Evolutionary conservation across 176 grass and related monocot species (phyloP).

Genomic region (Carex scoparia): DNA sequence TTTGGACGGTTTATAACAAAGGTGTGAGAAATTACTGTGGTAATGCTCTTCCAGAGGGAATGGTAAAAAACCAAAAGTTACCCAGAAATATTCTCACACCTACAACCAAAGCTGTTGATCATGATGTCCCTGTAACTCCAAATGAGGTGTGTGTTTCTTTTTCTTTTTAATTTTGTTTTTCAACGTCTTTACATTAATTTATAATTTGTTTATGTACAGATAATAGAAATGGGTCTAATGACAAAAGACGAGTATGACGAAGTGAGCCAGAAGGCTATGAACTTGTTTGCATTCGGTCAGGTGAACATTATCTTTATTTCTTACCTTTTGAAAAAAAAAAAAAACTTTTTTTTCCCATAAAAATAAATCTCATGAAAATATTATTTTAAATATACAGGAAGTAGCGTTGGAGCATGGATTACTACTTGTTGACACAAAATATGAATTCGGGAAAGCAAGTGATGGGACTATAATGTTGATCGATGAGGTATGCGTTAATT

Average conservation of each 20-base stretch:
- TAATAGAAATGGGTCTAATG: conserved; percentile 74
- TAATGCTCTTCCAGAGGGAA: conserved; percentile 78
- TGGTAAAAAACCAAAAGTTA: conserved; percentile 87
- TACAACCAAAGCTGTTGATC: conserved; percentile 85
- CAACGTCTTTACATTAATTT: conserved; percentile 17
- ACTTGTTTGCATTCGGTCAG: conserved; percentile 89
- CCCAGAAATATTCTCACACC: conserved; percentile 78
- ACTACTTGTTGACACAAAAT: conserved; percentile 88
- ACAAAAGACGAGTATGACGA: conserved; percentile 82
- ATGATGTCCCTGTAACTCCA: conserved; percentile 80
- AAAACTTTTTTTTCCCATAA: not conserved
- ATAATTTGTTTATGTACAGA: conserved; percentile 37
- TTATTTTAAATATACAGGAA: conserved; percentile 48
- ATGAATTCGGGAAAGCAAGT: conserved; percentile 86
- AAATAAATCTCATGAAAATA: not conserved
- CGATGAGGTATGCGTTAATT: conserved; percentile 54
- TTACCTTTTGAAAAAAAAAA: not conserved
- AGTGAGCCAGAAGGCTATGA: conserved; percentile 70
- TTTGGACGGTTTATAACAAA: conserved; percentile 90
- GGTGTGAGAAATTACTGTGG: conserved; percentile 87
- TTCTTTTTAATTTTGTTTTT: not conserved
- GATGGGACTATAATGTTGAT: conserved; percentile 86
- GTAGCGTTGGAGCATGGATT: conserved; percentile 76
- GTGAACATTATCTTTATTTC: conserved; percentile 19
- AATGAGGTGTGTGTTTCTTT: conserved; percentile 49